Conservation (phyloP, 495 filamentous ascomycete species). For the Penicillium manginii region DNA sequence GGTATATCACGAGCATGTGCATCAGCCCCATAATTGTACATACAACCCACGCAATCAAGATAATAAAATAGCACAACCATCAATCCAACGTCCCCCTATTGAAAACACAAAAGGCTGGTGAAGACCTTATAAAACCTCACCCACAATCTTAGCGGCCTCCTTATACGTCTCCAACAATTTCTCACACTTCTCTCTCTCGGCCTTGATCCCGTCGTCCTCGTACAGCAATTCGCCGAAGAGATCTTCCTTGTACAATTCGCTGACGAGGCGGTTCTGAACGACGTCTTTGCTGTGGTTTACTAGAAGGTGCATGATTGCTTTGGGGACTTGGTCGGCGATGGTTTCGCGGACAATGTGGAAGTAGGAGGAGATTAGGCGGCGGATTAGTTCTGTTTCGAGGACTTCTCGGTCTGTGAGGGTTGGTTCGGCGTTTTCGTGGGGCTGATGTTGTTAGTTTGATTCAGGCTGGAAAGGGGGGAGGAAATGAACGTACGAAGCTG, state of each 20-base stretch:
- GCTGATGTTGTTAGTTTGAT: slow-evolving; percentile 22
- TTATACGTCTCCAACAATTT: slow-evolving; percentile 90
- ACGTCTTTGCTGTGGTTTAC: slow-evolving; percentile 98
- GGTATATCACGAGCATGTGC: too few species aligned
- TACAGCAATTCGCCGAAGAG: slow-evolving; percentile 92
- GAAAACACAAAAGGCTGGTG: too few species aligned
- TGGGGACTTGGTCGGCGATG: slow-evolving; percentile 96
- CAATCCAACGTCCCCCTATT: too few species aligned
- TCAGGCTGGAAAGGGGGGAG: background rate
- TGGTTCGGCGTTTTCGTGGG: slow-evolving; percentile 62
- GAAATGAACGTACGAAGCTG: slow-evolving; percentile 58
- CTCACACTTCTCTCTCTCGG: slow-evolving; percentile 97
- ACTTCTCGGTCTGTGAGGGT: slow-evolving; percentile 93
- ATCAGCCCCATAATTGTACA: too few species aligned
- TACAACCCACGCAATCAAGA: too few species aligned
- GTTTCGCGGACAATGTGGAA: slow-evolving; percentile 98
- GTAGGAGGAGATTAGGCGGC: slow-evolving; percentile 93
- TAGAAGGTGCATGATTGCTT: slow-evolving; percentile 97
- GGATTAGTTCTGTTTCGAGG: slow-evolving; percentile 96
- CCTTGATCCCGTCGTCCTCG: slow-evolving; percentile 96
- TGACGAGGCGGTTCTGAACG: slow-evolving; percentile 94
- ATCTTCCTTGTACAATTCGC: slow-evolving; percentile 92
- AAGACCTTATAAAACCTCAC: slow-evolving; percentile 89
- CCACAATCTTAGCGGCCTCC: slow-evolving; percentile 96
- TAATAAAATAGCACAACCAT: too few species aligned